phyloP scores from a whole-genome alignment of 768 basidiomycete species.

The Lepiota venenata region DNA sequence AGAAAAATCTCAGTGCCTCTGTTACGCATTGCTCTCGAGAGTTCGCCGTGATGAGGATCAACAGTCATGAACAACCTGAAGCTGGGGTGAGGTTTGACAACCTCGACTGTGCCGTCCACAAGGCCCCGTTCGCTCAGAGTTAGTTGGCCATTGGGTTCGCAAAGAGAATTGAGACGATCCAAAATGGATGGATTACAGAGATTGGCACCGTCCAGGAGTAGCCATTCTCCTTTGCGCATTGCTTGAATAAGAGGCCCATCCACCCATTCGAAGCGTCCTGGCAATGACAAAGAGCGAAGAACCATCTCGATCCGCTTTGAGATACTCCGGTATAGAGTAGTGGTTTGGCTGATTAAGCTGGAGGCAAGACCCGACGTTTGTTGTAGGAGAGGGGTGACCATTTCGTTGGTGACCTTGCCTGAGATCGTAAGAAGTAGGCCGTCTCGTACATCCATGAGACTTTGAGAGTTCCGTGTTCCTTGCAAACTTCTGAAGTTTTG shows the following conservation, averaged over 20 bases:
- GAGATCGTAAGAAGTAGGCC: conserved; percentile 14
- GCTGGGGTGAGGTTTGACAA: conserved; percentile 77
- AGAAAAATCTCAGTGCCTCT: conserved; percentile 86
- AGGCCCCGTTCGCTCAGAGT: conserved; percentile 90
- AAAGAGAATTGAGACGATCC: conserved; percentile 94
- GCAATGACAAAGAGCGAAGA: conserved; percentile 7
- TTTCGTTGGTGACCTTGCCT: background rate
- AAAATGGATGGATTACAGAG: conserved; percentile 94
- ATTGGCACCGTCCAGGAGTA: conserved; percentile 90
- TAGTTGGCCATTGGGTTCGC: conserved; percentile 80
- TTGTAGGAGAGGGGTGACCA: conserved; percentile 4
- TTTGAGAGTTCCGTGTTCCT: background rate
- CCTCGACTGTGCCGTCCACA: conserved; percentile 69
- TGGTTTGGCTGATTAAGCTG: background rate
- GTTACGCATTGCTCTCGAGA: conserved; percentile 98
- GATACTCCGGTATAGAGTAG: background rate
- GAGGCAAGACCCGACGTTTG: conserved; percentile 12
- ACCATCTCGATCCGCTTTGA: background rate
- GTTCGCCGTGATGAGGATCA: conserved; percentile 87
- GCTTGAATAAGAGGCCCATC: conserved; percentile 90
- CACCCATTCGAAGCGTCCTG: conserved; percentile 85
- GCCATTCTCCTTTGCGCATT: conserved; percentile 85
- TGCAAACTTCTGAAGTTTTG: conserved; percentile 26
- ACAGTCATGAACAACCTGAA: conserved; percentile 95
- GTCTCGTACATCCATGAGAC: conserved; percentile 7